Evolutionary conservation across 2,329 filamentous ascomycete genomes (phyloP), one percentile per base, ranked within the genome.

Genomic region (Penicillium aurantiogriseum): DNA sequence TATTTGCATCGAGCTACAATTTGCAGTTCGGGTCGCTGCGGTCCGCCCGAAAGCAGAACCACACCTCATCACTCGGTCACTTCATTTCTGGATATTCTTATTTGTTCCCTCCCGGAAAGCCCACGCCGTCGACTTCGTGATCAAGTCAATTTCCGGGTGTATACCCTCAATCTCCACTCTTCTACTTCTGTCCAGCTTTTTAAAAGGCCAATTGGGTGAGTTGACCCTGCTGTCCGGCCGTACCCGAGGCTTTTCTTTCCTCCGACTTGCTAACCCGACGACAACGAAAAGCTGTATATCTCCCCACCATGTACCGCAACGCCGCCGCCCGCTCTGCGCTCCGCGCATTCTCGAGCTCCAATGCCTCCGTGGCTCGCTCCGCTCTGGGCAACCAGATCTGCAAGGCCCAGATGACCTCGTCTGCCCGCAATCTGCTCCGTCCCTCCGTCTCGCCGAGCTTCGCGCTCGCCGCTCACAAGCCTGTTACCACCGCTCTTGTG

Each of bases 401-500:
- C 71, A 77, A 75, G 71, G 75, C 76, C 59, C 74, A 72, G 64
- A 73, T 78, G 74, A 76, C 73, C 57, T 76, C 75, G 53, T 73
- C 76, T 63, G 69, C 74, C 61, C 75, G 75, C 55, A 64, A 63
- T 68, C 67, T 70, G 58, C 64, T 69, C 66, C 72, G 74, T 61
- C 66, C 70, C 63, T 67, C 69, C 56, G 63, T 74, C 33, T 68
- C 71, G 21, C 65, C 75, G 29, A 74, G 66, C 67, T 68, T 80
- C 58, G 74, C 78, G 62, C 69, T 81, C 56, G 70, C 76, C 56
- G 63, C 72, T 63, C 74, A 73, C 68, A 77, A 78, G 69, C 77
- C 80, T 42, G 70, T 79, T 36, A 77, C 76, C 61, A 79, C 76
- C 43, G 76, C 79, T 45, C 74, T 82, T 44, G 75, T 82, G 64